Base-by-base conservation (phyloP, 129 eudicot species). In the Flaveria trinervia region DNA sequence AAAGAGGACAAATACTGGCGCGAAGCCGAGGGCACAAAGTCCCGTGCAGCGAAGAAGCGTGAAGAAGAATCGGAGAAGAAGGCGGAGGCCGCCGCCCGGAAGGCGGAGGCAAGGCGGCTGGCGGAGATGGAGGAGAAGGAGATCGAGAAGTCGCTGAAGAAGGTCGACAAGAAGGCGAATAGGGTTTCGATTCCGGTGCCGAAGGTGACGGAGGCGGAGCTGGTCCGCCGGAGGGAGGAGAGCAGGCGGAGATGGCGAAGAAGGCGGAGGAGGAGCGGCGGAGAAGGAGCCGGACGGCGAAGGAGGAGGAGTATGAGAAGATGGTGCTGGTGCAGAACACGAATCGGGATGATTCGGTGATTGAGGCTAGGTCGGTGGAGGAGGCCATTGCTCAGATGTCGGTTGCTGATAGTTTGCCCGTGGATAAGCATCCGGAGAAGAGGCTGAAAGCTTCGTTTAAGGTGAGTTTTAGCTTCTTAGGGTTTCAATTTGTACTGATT, bases 1-100 rank as follows among this genome's bases (percentile, higher is more conserved):
- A 93, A 93, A 70, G 98, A 93, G 30, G 98, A 93, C 18, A 86
- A 91, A 54, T 93, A 91, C 90, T 93, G 97, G 98, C 93, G 90
- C 10, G 92, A 91, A 83, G 98, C 98, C 56, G 98, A 93, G 78
- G 98, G 97, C 14, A 82, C 81, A 17, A 93, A 93, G 70, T 86
- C 98, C 22, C 92, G 92, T 39, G 96, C 97, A 18, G 93, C 97
- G 5, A 93, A 90, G 89, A 93, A 93, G 18, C 92, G 93, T 1
- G 98, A 93, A 44, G 98, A 93, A 77, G 98, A 93, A 25, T 91
- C 96, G 7, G 96, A 93, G 78, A 93, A 93, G 80, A 85, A 88
- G 22, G 96, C 97, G n/a, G 97, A 93, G 68, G 88, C 90, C 9
- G 86, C 91, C 17, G 97, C 96, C 3, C 80, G 85, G 22, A 93